A percentile compares a stretch with the other conserved stretches of the same genome.
These are phyloP conservation scores for Vanilla planifolia DNA, from an alignment of 106 monocot species.

Conservation along the genomic window DNA sequence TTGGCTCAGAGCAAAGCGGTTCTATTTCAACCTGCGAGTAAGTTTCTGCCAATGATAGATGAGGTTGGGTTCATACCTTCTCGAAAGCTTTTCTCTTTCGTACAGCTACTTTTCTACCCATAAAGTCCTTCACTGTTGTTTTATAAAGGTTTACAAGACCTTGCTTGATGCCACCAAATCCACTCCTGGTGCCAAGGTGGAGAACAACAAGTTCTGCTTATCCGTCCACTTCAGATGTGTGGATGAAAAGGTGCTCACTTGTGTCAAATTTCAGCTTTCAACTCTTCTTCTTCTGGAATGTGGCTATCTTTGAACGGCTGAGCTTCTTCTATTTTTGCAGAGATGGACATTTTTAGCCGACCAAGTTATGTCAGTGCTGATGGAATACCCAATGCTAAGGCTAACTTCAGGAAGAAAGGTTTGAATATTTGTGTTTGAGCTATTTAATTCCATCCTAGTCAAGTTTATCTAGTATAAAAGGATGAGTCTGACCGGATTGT, in stretches of 20 bases:
- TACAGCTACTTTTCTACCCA: neutral
- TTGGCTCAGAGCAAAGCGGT: slow-evolving; percentile 23
- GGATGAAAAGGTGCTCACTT: slow-evolving; percentile 59
- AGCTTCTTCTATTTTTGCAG: slow-evolving; percentile 16
- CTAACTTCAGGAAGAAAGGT: slow-evolving; percentile 67
- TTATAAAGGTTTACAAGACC: slow-evolving; percentile 35
- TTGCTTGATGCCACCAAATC: slow-evolving; percentile 57
- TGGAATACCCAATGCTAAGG: slow-evolving; percentile 50
- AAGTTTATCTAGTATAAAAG: neutral
- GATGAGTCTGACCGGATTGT: slow-evolving; percentile 10
- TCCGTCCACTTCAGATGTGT: slow-evolving; percentile 93
- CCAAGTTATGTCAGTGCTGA: slow-evolving; percentile 47
- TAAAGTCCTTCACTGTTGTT: no score
- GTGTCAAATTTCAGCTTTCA: neutral
- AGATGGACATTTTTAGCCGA: slow-evolving; percentile 55
- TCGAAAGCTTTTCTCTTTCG: neutral
- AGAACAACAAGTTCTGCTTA: slow-evolving; percentile 89
- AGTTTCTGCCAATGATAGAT: slow-evolving; percentile 79
- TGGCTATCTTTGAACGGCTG: neutral
- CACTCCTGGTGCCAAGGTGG: slow-evolving; percentile 67
- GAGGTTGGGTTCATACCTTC: slow-evolving; percentile 25
- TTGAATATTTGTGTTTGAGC: neutral
- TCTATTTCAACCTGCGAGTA: slow-evolving; percentile 69
- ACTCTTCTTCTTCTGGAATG: neutral
- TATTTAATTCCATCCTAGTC: neutral